phyloP scores from a whole-genome alignment of 176 grass and related monocot species.

The sorghum (Sorghum bicolor) region Sorghum_bicolor_NCBIv3 NC_012871.2:75562001-75562500 shows the following conservation, averaged over 20 bases:
- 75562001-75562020: conserved; percentile 24
- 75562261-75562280: conserved; percentile 15
- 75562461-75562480: conserved; percentile 52
- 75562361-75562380: conserved; percentile 35
- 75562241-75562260: conserved; percentile 17
- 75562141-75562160: neutral
- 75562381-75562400: conserved; percentile 36
- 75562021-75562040: conserved; percentile 35
- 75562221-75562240: conserved; percentile 37
- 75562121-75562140: conserved; percentile 25
- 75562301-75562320: conserved; percentile 18
- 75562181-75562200: conserved; percentile 26
- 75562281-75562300: conserved; percentile 18
- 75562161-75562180: conserved; percentile 21
- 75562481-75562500: conserved; percentile 73
- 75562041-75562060: conserved; percentile 43
- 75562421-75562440: conserved; percentile 58
- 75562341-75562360: conserved; percentile 36
- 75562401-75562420: conserved; percentile 64
- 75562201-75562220: conserved; percentile 32
- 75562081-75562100: neutral
- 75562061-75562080: conserved; percentile 22
- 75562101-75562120: conserved; percentile 15
- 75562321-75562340: conserved; percentile 32
- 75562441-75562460: conserved; percentile 55